phyloP scores from a whole-genome alignment of 164 flowering plant species.

The Buxus sempervirens region DNA sequence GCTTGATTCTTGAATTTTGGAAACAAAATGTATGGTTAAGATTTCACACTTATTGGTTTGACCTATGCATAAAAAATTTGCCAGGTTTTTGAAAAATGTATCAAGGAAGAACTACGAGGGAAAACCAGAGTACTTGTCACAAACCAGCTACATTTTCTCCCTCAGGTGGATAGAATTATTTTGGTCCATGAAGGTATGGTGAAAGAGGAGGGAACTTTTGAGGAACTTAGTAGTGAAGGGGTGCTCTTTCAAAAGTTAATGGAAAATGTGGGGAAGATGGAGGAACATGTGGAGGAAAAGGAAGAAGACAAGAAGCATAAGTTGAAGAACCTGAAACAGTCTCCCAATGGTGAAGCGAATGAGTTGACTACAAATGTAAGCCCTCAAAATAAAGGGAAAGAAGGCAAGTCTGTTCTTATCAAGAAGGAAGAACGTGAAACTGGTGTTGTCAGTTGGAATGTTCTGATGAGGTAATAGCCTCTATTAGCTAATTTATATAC shows the following conservation, averaged over 20 bases:
- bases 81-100: slow-evolving; percentile 93
- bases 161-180: slow-evolving; percentile 86
- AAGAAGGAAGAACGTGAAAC: slow-evolving; percentile 98
- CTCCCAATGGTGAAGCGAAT: slow-evolving; percentile 50
- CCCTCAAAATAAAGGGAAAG: slow-evolving; percentile 43
- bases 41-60: neutral
- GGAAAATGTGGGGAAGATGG: slow-evolving; percentile 99
- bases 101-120: slow-evolving; percentile 74
- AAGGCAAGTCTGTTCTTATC: slow-evolving; percentile 77
- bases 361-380: slow-evolving; percentile 34
- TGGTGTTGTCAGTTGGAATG: slow-evolving; percentile 91
- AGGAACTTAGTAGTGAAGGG: slow-evolving; percentile 76
- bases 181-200: slow-evolving; percentile 89
- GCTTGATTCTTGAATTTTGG: neutral
- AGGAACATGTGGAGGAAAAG: slow-evolving; percentile 79
- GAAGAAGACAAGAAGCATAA: slow-evolving; percentile 38
- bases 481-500: neutral
- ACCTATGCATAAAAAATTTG: neutral
- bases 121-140: slow-evolving; percentile 95
- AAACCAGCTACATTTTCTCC: slow-evolving; percentile 96
- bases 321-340: slow-evolving; percentile 28
- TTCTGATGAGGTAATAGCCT: slow-evolving; percentile 60
- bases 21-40: neutral
- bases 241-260: slow-evolving; percentile 68
- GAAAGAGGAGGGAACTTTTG: slow-evolving; percentile 97